These are phyloP conservation scores for Aspergillus nidulans DNA, from an alignment of 495 filamentous ascomycete genomes.

Conservation along the genomic window DNA sequence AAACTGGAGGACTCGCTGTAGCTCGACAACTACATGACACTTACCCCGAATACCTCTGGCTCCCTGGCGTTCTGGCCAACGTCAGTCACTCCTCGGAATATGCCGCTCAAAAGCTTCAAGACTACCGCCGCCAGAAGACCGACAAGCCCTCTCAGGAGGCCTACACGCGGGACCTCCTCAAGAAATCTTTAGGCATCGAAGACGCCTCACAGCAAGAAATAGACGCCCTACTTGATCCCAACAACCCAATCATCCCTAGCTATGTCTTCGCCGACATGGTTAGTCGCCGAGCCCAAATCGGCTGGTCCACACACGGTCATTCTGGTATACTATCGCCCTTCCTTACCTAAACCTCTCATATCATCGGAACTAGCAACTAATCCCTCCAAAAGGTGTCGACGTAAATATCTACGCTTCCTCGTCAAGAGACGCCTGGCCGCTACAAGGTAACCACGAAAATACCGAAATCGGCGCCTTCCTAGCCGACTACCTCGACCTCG, in stretches of 20 bases:
- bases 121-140: constrained; percentile 43
- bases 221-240: constrained; percentile 49
- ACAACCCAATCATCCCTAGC: constrained; percentile 39
- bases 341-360: not conserved
- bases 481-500: constrained; percentile 69
- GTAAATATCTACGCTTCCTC: constrained; percentile 83
- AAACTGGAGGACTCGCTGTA: constrained; percentile 82
- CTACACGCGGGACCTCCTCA: constrained; percentile 61
- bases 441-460: constrained; percentile 90
- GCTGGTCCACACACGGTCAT: constrained; percentile 90
- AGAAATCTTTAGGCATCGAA: constrained; percentile 65
- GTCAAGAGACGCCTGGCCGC: constrained; percentile 37
- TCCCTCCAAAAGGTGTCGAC: constrained; percentile 54
- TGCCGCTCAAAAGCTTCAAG: constrained; percentile 53
- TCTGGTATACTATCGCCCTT: constrained; percentile 45
- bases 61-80: constrained; percentile 73
- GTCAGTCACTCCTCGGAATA: constrained; percentile 75
- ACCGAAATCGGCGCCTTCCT: constrained; percentile 86
- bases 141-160: constrained; percentile 23
- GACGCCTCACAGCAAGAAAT: constrained; percentile 73
- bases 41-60: constrained; percentile 84
- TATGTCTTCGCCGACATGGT: constrained; percentile 80
- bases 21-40: constrained; percentile 65
- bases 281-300: constrained; percentile 79
- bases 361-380: constrained; percentile 15